phyloP scores from a whole-genome alignment of 1,284 basidiomycete species.

The Hemileia vastatrix region DNA sequence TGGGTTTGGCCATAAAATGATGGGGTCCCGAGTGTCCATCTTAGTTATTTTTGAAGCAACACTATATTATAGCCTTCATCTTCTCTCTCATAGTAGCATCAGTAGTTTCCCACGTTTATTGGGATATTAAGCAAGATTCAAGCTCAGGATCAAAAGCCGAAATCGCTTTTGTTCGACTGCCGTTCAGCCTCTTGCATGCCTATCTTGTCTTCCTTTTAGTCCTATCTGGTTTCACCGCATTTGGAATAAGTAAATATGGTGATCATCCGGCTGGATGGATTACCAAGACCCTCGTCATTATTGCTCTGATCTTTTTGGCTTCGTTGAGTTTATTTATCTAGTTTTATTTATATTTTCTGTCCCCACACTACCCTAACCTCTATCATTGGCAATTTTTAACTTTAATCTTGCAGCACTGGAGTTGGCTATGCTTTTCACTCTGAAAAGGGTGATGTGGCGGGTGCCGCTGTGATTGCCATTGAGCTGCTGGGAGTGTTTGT shows the following conservation, averaged over 20 bases:
- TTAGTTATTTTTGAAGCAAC: constrained; percentile 28
- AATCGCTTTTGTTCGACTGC: constrained; percentile 44
- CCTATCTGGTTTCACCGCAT: constrained; percentile 45
- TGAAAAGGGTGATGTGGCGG: constrained; percentile 45
- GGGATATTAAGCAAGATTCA: constrained; percentile 40
- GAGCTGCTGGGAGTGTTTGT: constrained; percentile 13
- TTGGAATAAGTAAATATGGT: constrained; percentile 34
- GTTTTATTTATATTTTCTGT: background rate
- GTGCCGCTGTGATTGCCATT: constrained; percentile 34
- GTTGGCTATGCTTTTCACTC: constrained; percentile 43
- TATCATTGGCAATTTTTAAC: background rate
- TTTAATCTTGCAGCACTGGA: constrained; percentile 30
- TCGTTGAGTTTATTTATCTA: constrained; percentile 19
- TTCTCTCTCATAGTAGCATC: constrained; percentile 45
- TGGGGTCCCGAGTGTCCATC: constrained; percentile 33
- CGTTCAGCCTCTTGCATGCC: constrained; percentile 41
- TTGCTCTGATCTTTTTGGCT: constrained; percentile 45
- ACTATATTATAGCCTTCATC: constrained; percentile 43
- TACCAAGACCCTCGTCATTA: constrained; percentile 43
- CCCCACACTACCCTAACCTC: background rate
- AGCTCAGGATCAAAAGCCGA: constrained; percentile 29
- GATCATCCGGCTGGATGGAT: constrained; percentile 40
- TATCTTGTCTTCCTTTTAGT: constrained; percentile 40
- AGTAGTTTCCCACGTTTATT: constrained; percentile 46
- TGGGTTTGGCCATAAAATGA: no score